phyloP scores from a whole-genome alignment of 192 early-diverging fungal species.

The Gonapodya prolifera region DNA sequence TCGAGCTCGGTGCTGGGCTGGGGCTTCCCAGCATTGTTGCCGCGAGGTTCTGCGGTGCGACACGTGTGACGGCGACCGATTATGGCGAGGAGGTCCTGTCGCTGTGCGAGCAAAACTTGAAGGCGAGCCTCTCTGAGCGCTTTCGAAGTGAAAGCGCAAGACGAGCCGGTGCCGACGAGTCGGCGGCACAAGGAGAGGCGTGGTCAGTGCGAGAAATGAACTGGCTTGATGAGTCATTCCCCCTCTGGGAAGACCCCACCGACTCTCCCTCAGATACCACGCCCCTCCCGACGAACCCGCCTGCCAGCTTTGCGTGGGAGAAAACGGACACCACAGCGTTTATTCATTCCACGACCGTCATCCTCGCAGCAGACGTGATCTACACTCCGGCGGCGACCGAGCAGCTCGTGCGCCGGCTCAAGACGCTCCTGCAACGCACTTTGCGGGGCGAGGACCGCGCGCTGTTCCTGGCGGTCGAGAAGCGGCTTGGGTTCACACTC shows the following conservation, averaged over 20 bases:
- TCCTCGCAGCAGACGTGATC: neutral
- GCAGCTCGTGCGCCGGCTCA: neutral
- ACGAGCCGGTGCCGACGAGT: too few species aligned
- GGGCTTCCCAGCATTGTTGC: neutral
- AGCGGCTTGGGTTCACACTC: neutral
- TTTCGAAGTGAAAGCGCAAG: too few species aligned
- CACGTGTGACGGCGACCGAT: neutral
- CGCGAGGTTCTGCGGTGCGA: neutral
- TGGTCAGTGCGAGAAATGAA: neutral
- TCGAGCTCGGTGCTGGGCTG: neutral
- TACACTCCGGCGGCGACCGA: neutral
- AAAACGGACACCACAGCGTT: neutral
- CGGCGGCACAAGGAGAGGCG: neutral
- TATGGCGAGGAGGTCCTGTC: neutral
- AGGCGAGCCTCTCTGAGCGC: too few species aligned
- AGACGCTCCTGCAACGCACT: neutral
- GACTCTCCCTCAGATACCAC: neutral
- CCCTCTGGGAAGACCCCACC: neutral
- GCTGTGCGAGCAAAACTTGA: neutral
- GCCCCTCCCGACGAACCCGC: neutral
- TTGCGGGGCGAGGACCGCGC: too few species aligned
- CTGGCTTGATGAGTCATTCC: neutral
- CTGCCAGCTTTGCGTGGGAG: neutral
- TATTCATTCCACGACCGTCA: neutral
- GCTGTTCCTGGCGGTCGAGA: neutral